Evolutionary conservation across 148 eudicot genomes (phyloP), one percentile per base, ranked within the genome.

Genomic region (Rhododendron simsii): DNA sequence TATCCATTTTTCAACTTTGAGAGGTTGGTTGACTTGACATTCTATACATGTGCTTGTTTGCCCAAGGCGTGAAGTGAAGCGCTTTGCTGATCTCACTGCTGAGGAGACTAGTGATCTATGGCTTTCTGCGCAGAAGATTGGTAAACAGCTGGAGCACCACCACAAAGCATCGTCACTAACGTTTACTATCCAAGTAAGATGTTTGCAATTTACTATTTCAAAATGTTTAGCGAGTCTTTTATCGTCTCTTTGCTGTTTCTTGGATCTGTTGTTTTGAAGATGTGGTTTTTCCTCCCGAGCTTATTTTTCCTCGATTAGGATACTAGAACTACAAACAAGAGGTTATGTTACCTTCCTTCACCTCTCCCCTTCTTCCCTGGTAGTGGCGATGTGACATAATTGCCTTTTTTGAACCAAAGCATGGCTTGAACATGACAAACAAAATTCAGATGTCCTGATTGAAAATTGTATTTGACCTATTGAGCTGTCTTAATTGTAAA

Each of bases 51-150:
- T 96, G 88, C 98, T 96, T 83, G 96, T 95, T 84, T 95, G 95
- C 90, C 98, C 99, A 80, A 95, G 92, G 90, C 99, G 98, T 85
- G 97, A 90, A 88, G 98, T 94, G 81, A 94, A 96, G 89, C 97
- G 99, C 80, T 96, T 96, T 90, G 87, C 85, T 85, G 98, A 96
- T 87, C 97, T 96, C 83, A 91, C 96, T 87, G 89, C 88, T 84
- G 96, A 92, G 86, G 99, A 96, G 92, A 91, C 93, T 48, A 83
- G 89, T 87, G 99, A 96, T 87, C 71, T 96, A 76, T 96, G 99
- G 99, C 90, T 93, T 78, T 88, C 95, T 35, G 98, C 98, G 3
- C 93, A 93, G 89, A 94, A 93, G 90, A 86, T 96, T 86, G 99
- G 98, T 77, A 91, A 89, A 28, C 90, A 81, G 88, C 94, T 96